These are phyloP conservation scores for Scorias spongiosa DNA, from an alignment of 2,329 filamentous ascomycete genomes.

Conservation along the genomic window DNA sequence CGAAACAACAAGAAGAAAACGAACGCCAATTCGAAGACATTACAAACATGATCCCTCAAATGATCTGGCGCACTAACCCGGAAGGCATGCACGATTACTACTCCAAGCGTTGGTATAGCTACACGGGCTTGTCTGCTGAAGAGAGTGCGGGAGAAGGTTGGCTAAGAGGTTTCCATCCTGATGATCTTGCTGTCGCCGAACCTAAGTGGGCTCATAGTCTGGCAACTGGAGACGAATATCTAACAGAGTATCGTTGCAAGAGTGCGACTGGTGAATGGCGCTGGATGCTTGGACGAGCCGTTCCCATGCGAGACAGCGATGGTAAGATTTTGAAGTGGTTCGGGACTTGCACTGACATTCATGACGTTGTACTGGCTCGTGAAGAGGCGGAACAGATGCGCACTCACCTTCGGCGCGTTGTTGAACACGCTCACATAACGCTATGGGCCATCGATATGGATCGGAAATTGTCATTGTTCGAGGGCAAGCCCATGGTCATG, in stretches of 20 bases:
- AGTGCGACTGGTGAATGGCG: conserved; percentile 55
- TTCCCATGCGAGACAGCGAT: conserved; percentile 51
- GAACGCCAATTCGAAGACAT: conserved; percentile 62
- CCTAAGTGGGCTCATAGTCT: conserved; percentile 48
- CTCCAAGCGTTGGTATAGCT: conserved; percentile 28
- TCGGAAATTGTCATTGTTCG: conserved; percentile 49
- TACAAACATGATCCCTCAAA: conserved; percentile 44
- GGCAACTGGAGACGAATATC: conserved; percentile 51
- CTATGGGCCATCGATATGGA: conserved; percentile 56
- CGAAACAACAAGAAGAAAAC: conserved; percentile 48
- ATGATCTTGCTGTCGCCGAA: conserved; percentile 45
- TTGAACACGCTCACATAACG: conserved; percentile 60
- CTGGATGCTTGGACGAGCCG: conserved; percentile 63
- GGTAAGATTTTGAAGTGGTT: conserved; percentile 66
- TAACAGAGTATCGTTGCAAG: conserved; percentile 54
- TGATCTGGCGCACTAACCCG: conserved; percentile 54
- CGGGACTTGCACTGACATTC: conserved; percentile 65
- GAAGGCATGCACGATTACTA: conserved; percentile 59
- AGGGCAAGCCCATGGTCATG: conserved; percentile 39
- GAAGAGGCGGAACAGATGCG: conserved; percentile 49
- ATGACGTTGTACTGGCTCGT: conserved; percentile 56
- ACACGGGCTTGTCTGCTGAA: conserved; percentile 51
- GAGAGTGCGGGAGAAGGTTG: conserved; percentile 49
- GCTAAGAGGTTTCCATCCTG: conserved; percentile 51
- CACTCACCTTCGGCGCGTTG: conserved; percentile 57